phyloP scores from a whole-genome alignment of 2,329 filamentous ascomycete genomes.

The Ceratocystis destructans region DNA sequence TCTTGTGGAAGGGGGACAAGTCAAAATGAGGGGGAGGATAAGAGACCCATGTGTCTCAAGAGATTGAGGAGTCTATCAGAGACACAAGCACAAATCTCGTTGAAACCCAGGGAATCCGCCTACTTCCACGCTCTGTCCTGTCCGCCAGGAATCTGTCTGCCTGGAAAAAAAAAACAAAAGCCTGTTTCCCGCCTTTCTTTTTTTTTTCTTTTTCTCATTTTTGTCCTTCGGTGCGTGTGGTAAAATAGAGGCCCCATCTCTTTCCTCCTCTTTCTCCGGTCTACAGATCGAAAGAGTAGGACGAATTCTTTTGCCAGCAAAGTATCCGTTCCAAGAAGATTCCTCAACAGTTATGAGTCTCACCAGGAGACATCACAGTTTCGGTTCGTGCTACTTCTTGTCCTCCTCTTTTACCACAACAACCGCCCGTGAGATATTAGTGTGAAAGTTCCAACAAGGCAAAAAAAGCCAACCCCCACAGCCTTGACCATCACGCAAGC shows the following conservation, averaged over 20 bases:
- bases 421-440: conserved; percentile 13
- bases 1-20: background rate
- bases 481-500: background rate
- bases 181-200: conserved; percentile 2
- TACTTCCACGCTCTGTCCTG: conserved; percentile 2
- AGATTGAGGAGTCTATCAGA: background rate
- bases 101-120: background rate
- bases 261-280: conserved; percentile 1
- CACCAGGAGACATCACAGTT: background rate
- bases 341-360: background rate
- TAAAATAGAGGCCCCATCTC: background rate
- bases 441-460: conserved; percentile 14
- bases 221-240: background rate
- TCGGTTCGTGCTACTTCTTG: background rate
- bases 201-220: background rate
- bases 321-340: background rate
- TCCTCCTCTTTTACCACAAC: conserved; percentile 10
- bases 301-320: background rate
- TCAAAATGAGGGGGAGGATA: background rate
- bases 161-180: conserved; percentile 5
- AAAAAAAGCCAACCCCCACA: conserved; percentile 6
- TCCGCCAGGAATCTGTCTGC: conserved; percentile 8
- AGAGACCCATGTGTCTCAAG: background rate
- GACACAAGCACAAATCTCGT: background rate
- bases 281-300: conserved; percentile 4